These are phyloP conservation scores for Leccinum imitatum DNA, from an alignment of 768 basidiomycete genomes.

Conservation along the genomic window DNA sequence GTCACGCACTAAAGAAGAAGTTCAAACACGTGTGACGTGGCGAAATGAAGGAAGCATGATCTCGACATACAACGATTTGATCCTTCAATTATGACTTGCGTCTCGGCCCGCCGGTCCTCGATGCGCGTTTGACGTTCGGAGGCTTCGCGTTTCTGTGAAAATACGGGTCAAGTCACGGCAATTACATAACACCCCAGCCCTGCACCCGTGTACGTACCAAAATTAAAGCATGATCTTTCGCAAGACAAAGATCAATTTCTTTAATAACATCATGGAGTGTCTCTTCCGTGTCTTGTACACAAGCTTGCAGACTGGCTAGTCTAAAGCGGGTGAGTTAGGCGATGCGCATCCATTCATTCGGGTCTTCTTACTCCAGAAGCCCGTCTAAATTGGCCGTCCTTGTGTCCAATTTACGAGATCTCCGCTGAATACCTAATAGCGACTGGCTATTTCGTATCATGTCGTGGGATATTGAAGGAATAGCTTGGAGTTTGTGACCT, in stretches of 20 bases:
- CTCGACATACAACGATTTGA: conserved; percentile 46
- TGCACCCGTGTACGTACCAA: conserved; percentile 37
- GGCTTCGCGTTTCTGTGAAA: conserved; percentile 60
- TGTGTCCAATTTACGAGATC: conserved; percentile 26
- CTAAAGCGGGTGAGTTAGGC: conserved; percentile 32
- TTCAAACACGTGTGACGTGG: conserved; percentile 13
- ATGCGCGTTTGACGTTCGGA: conserved; percentile 63
- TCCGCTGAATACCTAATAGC: conserved; percentile 16
- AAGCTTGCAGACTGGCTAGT: conserved; percentile 51
- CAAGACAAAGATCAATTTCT: conserved; percentile 48
- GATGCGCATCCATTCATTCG: not conserved
- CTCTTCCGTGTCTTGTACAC: conserved; percentile 48
- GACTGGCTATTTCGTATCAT: conserved; percentile 18
- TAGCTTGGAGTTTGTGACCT: conserved; percentile 37
- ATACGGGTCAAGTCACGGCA: conserved; percentile 25
- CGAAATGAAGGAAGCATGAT: conserved; percentile 24
- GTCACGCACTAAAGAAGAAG: conserved; percentile 38
- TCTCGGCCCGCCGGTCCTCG: conserved; percentile 46
- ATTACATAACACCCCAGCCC: conserved; percentile 23
- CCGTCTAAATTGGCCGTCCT: conserved; percentile 67
- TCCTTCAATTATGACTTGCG: conserved; percentile 40
- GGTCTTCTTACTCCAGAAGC: conserved; percentile 59
- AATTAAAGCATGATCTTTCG: conserved; percentile 37
- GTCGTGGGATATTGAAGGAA: conserved; percentile 20
- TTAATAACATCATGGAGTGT: conserved; percentile 49